Base-by-base conservation (phyloP, 306 rosid species). In the Prunus kanzakura region DNA sequence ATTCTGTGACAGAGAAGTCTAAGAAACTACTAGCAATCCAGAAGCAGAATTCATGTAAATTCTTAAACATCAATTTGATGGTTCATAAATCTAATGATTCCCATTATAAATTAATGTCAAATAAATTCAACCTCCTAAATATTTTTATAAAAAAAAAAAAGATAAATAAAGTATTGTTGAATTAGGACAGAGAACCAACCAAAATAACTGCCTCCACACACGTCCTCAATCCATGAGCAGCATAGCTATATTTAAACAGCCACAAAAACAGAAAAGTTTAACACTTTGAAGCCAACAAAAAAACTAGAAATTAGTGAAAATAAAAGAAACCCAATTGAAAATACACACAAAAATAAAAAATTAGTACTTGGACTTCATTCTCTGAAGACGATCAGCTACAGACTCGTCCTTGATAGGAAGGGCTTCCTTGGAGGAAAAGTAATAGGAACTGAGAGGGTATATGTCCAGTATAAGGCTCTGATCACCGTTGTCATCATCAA, bases 151-250 rank as follows among this genome's bases (percentile, higher is more conserved):
- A 30, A 2, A 27, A 7, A 11, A 7, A 11, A 18, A 27, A 46
- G 35, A 60, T 1, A 54, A 3, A 12, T 18, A 30, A 7, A 50
- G 0, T 14, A 57, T 29, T 2, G 9, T 18, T 23, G 46, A 18
- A 23, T 2, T 2, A 56, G 72, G 38, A 29, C n/a, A 63, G 58
- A 71, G 50, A 20, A 84, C 93, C 52, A 72, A 90, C 97, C 98
- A 93, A 67, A 57, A 93, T 65, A 71, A 91, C 93, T 18, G 96
- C 98, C 75, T 88, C 89, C 22, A 91, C 96, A 68, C 85, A 82
- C 74, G 85, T 90, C 82, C 98, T 91, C 69, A 88, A 73, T 71
- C 97, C 98, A 81, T 74, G 19, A 29, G 89, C 88, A 83, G 93
- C 79, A 78, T 86, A 91, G 77, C 98, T 93, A 84, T 61, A 74